Percentiles rank a stretch among this genome's conserved stretches.
These are phyloP conservation scores for Lepiota venenata DNA, from an alignment of 768 basidiomycete species.

Conservation along the genomic window DNA sequence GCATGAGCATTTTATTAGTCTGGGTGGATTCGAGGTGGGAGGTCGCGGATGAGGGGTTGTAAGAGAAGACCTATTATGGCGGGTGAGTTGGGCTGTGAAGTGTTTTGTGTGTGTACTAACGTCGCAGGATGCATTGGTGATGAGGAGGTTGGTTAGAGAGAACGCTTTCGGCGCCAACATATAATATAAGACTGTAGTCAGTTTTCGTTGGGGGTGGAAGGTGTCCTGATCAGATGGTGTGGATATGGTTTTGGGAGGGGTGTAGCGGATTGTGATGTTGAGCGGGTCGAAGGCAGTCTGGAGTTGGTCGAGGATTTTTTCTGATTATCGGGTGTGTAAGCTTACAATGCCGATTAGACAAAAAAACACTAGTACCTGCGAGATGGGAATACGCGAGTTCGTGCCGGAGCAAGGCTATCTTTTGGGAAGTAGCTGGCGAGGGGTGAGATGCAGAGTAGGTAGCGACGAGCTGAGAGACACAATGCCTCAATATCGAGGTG, in stretches of 20 bases:
- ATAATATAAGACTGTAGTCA: slow-evolving; percentile 32
- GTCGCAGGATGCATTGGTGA: slow-evolving; percentile 68
- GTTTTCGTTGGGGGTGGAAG: background rate
- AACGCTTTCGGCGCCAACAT: slow-evolving; percentile 81
- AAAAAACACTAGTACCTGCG: slow-evolving; percentile 47
- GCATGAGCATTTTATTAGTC: slow-evolving; percentile 85
- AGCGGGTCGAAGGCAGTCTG: slow-evolving; percentile 21
- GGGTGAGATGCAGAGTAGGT: slow-evolving; percentile 23
- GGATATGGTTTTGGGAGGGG: slow-evolving; percentile 24
- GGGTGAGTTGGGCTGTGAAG: background rate
- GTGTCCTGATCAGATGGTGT: background rate
- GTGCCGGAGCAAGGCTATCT: slow-evolving; percentile 52
- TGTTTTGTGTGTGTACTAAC: slow-evolving; percentile 34
- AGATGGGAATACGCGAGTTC: slow-evolving; percentile 77
- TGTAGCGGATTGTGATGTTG: slow-evolving; percentile 32
- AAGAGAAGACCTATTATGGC: slow-evolving; percentile 62
- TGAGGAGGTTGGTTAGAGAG: slow-evolving; percentile 77
- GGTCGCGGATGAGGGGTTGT: slow-evolving; percentile 53
- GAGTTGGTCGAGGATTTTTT: slow-evolving; percentile 27
- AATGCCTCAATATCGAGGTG: slow-evolving; percentile 53
- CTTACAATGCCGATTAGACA: too few species aligned
- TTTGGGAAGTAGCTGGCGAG: slow-evolving; percentile 1
- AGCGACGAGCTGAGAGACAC: slow-evolving; percentile 37
- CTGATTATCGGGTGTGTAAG: too few species aligned
- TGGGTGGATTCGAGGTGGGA: slow-evolving; percentile 57